Percentiles rank a stretch among this genome's conserved stretches.
These are phyloP conservation scores for Carex pumila DNA, from an alignment of 176 grass and related monocot genomes.

Conservation along the genomic window DNA sequence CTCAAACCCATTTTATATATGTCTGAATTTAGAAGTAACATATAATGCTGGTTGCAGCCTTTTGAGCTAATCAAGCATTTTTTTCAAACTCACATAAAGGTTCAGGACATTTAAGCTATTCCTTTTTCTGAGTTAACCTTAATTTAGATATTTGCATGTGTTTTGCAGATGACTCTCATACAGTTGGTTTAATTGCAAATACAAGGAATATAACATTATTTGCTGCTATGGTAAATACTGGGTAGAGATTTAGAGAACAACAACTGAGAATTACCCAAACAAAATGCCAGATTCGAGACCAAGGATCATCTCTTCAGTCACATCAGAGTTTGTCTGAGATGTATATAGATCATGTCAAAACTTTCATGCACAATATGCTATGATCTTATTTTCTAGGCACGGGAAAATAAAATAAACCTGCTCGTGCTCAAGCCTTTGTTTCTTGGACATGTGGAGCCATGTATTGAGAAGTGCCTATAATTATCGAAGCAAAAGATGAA, in stretches of 20 bases:
- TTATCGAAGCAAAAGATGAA: neutral
- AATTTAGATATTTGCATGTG: neutral
- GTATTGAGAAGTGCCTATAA: slow-evolving; percentile 62
- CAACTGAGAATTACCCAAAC: slow-evolving; percentile 58
- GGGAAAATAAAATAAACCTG: slow-evolving; percentile 40
- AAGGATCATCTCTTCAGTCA: slow-evolving; percentile 86
- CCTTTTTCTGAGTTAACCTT: neutral
- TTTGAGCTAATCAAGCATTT: neutral
- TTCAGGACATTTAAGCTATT: neutral
- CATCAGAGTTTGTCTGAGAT: slow-evolving; percentile 71
- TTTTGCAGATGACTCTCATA: neutral
- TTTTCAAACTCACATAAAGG: neutral
- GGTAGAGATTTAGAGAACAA: neutral
- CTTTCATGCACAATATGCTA: slow-evolving; percentile 6
- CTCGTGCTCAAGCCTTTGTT: slow-evolving; percentile 72
- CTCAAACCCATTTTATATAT: neutral
- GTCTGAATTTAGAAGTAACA: neutral
- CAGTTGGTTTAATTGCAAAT: neutral
- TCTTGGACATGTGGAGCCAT: slow-evolving; percentile 96
- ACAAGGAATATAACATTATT: neutral
- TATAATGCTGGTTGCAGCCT: neutral
- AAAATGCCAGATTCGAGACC: slow-evolving; percentile 95
- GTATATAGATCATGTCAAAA: slow-evolving; percentile 25
- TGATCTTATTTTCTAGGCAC: neutral
- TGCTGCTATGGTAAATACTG: neutral